These are phyloP conservation scores for Clonostachys byssicola DNA, from an alignment of 2,329 filamentous ascomycete species.

Conservation along the genomic window DNA sequence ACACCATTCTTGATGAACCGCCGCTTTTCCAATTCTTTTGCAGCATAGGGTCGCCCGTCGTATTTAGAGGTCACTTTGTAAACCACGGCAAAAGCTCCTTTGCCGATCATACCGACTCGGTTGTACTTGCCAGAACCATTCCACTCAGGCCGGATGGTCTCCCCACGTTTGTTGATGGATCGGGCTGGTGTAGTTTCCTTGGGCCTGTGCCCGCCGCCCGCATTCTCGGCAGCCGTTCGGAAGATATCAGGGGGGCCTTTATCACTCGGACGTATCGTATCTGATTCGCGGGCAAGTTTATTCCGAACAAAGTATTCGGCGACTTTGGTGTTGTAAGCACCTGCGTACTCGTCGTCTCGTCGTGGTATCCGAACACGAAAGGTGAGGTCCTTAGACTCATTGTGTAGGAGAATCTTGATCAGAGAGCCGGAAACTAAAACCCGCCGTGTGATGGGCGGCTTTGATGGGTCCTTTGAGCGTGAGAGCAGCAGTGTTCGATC, in stretches of 20 bases:
- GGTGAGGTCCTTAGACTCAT: slow-evolving; percentile 55
- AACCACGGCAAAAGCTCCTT: slow-evolving; percentile 92
- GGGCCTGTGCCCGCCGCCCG: background rate
- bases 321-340: slow-evolving; percentile 66
- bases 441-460: slow-evolving; percentile 32
- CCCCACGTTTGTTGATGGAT: slow-evolving; percentile 11
- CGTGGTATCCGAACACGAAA: slow-evolving; percentile 86
- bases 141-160: slow-evolving; percentile 58
- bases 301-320: slow-evolving; percentile 54
- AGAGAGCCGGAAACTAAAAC: slow-evolving; percentile 71
- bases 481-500: slow-evolving; percentile 63
- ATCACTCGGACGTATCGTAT: background rate
- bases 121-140: slow-evolving; percentile 83
- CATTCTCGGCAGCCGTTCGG: slow-evolving; percentile 11
- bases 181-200: background rate
- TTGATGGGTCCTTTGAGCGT: slow-evolving; percentile 25
- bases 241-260: slow-evolving; percentile 36
- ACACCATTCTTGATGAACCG: slow-evolving; percentile 90
- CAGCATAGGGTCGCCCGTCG: slow-evolving; percentile 79
- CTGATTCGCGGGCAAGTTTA: slow-evolving; percentile 8
- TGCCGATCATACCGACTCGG: slow-evolving; percentile 75
- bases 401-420: slow-evolving; percentile 62
- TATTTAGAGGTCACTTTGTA: slow-evolving; percentile 85
- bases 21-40: slow-evolving; percentile 92
- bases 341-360: slow-evolving; percentile 61